A percentile compares a stretch with the other conserved stretches of the same genome.
Evolutionary conservation across 345 rosid genomes (phyloP).

Genomic region (Eucalyptus brandiana): DNA sequence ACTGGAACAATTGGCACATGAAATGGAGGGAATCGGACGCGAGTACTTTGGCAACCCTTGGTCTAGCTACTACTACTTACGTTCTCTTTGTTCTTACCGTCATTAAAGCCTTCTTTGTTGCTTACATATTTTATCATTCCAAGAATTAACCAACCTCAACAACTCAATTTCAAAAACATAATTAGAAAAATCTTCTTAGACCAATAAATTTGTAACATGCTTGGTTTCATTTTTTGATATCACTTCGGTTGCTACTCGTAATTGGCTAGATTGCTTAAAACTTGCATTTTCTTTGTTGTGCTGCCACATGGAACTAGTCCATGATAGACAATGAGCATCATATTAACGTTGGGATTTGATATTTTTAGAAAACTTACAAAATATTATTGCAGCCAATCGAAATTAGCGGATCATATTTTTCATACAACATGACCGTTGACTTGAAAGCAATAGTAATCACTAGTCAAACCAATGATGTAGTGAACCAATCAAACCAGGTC

Average conservation of each 20-base stretch:
- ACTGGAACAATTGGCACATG: background rate
- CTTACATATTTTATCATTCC: background rate
- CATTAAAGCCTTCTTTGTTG: background rate
- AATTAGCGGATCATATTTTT: background rate
- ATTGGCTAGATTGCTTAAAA: background rate
- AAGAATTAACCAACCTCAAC: background rate
- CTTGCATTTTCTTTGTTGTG: background rate
- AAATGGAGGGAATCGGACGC: background rate
- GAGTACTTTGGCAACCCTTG: background rate
- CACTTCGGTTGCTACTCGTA: rapidly evolving
- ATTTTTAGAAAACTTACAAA: background rate
- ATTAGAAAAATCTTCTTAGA: background rate
- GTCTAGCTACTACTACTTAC: background rate
- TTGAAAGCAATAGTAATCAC: background rate
- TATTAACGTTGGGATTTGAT: background rate
- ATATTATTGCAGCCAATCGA: no score
- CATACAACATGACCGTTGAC: background rate
- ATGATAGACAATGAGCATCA: background rate
- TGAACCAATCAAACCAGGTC: background rate
- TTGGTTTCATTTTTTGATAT: background rate
- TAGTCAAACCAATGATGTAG: background rate
- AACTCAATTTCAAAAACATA: background rate
- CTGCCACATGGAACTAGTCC: background rate
- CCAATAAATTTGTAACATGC: background rate
- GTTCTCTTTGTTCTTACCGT: background rate